phyloP scores from a whole-genome alignment of 2,329 filamentous ascomycete species.

The Monosporascus ibericus region DNA sequence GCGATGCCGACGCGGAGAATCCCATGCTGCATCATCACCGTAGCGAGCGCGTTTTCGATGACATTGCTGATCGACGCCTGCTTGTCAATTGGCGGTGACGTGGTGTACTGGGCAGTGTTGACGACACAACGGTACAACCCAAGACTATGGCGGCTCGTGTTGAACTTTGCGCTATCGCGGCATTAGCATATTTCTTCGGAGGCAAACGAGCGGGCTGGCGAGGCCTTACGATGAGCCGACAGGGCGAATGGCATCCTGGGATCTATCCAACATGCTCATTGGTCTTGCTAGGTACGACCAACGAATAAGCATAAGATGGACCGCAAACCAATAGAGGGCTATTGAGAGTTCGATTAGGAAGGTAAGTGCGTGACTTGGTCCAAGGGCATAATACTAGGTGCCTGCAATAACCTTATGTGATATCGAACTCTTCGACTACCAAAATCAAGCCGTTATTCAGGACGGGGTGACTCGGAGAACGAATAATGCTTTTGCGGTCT shows the following conservation, averaged over 20 bases:
- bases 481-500: too few relatives aligned
- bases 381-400: too few relatives aligned
- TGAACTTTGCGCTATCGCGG: conserved; percentile 10
- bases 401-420: too few relatives aligned
- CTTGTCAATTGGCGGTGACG: conserved; percentile 7
- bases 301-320: too few relatives aligned
- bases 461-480: too few relatives aligned
- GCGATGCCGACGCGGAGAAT: conserved; percentile 44
- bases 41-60: conserved; percentile 32
- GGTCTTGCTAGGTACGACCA: too few relatives aligned
- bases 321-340: too few relatives aligned
- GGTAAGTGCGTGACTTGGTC: too few relatives aligned
- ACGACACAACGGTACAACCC: conserved; percentile 42
- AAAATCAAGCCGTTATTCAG: too few relatives aligned
- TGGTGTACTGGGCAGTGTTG: conserved; percentile 37
- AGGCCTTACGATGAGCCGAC: conserved; percentile 12
- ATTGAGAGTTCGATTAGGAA: too few relatives aligned
- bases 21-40: conserved; percentile 36
- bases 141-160: conserved; percentile 38
- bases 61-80: conserved; percentile 10
- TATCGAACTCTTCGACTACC: too few relatives aligned
- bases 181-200: background rate
- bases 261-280: background rate
- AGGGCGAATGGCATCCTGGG: conserved; percentile 5
- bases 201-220: background rate